Evolutionary conservation across 306 rosid genomes (phyloP).

Genomic region (Vigna reflexopilosa): DNA sequence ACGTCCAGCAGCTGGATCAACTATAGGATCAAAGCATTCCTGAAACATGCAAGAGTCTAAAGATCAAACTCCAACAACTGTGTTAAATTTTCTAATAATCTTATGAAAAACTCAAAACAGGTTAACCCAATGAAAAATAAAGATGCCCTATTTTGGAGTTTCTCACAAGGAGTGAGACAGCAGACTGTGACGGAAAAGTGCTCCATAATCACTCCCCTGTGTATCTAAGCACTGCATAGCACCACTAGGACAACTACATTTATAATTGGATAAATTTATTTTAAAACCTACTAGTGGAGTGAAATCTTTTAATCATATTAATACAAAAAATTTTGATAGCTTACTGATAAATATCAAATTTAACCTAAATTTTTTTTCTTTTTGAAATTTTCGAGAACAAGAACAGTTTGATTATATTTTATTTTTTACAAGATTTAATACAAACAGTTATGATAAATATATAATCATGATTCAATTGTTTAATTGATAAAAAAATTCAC

Average conservation of each 20-base stretch:
- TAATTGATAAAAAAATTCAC: background rate
- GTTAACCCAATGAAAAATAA: conserved; percentile 16
- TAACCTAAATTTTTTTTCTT: background rate
- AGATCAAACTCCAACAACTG: conserved; percentile 19
- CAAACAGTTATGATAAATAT: background rate
- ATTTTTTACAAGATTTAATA: background rate
- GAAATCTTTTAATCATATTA: background rate
- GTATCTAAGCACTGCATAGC: background rate
- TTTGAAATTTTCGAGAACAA: background rate
- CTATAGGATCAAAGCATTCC: conserved; percentile 96
- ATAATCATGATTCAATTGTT: background rate
- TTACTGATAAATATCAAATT: background rate
- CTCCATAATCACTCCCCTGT: conserved; percentile 2
- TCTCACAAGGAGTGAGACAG: background rate
- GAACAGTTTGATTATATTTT: conserved; percentile 2
- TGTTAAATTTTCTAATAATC: conserved; percentile 11
- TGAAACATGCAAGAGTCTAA: conserved; percentile 50
- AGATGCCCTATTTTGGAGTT: background rate
- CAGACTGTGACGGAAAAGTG: background rate
- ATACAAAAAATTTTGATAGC: background rate
- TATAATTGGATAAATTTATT: conserved; percentile 1
- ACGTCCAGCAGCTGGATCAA: conserved; percentile 81
- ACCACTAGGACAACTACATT: background rate
- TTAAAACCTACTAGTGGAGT: background rate
- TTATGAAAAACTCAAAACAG: conserved; percentile 22